Percentiles rank a stretch among this genome's conserved stretches.
phyloP scores from a whole-genome alignment of 2,329 filamentous ascomycete genomes.

The Ascochyta lentis region DNA sequence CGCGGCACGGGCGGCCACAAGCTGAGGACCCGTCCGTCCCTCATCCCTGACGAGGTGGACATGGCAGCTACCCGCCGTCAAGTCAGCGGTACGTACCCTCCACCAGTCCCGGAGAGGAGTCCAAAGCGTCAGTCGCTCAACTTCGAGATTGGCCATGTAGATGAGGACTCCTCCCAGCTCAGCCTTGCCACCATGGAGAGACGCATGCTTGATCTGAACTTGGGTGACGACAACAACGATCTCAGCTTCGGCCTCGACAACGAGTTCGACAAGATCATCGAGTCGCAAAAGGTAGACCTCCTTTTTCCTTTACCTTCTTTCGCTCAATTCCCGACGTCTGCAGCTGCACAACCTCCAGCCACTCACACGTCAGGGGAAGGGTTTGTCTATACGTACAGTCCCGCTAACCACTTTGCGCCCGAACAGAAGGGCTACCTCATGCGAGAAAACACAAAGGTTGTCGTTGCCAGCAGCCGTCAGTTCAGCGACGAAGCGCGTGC shows the following conservation, averaged over 20 bases:
- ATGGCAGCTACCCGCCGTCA: conserved; percentile 88
- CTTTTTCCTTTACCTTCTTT: conserved; percentile 46
- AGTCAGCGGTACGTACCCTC: conserved; percentile 76
- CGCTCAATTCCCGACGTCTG: conserved; percentile 39
- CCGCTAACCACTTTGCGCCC: conserved; percentile 56
- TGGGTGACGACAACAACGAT: conserved; percentile 73
- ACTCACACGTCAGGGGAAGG: conserved; percentile 38
- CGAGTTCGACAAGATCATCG: conserved; percentile 94
- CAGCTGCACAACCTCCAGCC: conserved; percentile 27
- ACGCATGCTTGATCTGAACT: conserved; percentile 76
- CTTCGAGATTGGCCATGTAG: conserved; percentile 42
- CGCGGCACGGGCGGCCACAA: conserved; percentile 79
- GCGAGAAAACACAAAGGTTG: conserved; percentile 97
- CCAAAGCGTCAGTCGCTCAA: conserved; percentile 48
- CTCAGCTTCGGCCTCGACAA: conserved; percentile 85
- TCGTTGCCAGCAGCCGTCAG: conserved; percentile 79
- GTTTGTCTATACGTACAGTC: conserved; percentile 39
- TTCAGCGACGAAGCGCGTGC: conserved; percentile 67
- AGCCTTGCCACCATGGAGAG: conserved; percentile 42
- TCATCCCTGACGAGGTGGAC: conserved; percentile 81
- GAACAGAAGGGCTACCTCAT: conserved; percentile 97
- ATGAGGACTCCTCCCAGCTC: conserved; percentile 41
- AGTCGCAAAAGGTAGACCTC: conserved; percentile 89
- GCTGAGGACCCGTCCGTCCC: conserved; percentile 86
- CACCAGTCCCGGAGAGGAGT: conserved; percentile 48